Evolutionary conservation across 805 yeast species (phyloP), one percentile per base, ranked within the genome.

Genomic region (Myxozyma geophila): DNA sequence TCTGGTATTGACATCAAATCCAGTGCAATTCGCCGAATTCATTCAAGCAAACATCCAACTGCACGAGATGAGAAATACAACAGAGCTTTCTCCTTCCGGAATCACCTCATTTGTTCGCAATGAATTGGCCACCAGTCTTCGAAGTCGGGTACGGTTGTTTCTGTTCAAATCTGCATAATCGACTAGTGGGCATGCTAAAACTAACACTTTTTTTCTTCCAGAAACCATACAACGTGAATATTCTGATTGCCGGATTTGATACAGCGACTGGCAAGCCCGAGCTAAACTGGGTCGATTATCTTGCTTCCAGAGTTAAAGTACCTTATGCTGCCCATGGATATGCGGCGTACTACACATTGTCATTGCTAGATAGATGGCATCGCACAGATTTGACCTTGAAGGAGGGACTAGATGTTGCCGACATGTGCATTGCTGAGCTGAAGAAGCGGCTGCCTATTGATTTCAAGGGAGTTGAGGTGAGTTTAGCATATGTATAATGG

Each of bases 281-380:
- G 57, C 81, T 95, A 72, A 87, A 89, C 73, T 91, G 93, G 87
- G 89, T 95, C 70, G 99, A 95, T 75, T 95, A 95, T 76, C 79
- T 95, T 69, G 99, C 99, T 7, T 90, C 99, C 1, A 85, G 87
- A 69, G 96, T 87, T 15, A 90, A 87, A 65, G 81, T 95, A 63
- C 98, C 99, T 15, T 95, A 95, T 74, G 97, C 96, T 17, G 98
- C 98, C 1, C 99, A 95, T 75, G 99, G 99, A 12, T 95, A 95
- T 74, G 96, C 98, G n/a, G 96, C 96, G 1, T 95, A 93, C 77
- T 95, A 95, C 76, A 87, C 96, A 39, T 83, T 91, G 76, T 89
- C 98, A 1, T 79, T 93, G 68, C 81, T 95, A 70, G 99, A 95
- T 79, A 92, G 88, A 70, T 97, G 92, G 77, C 92, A 92, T 78